Conservation (phyloP, 1,284 basidiomycete species). For the Rhodotorula sp. region DNA sequence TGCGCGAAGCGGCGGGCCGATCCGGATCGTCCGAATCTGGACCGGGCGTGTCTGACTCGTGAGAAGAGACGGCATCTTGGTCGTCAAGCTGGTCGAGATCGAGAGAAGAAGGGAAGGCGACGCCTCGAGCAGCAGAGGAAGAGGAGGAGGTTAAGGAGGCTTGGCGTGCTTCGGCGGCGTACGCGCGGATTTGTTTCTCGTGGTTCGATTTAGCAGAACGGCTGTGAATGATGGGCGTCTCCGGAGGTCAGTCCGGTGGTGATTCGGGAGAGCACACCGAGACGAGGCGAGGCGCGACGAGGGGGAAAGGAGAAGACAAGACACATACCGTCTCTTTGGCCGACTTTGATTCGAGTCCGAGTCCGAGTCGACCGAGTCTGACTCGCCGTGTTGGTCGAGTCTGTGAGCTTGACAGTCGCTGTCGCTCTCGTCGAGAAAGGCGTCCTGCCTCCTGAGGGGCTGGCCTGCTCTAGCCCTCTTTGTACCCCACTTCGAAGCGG, state of each 20-base stretch:
- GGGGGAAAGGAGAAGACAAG: too few relatives aligned
- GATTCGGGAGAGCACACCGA: too few relatives aligned
- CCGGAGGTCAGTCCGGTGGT: too few relatives aligned
- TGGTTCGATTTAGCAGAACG: background rate
- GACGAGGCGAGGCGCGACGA: too few relatives aligned
- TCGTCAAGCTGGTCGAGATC: background rate
- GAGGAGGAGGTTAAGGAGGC: background rate
- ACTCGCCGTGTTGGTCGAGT: background rate
- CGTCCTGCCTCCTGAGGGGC: background rate
- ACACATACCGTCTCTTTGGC: too few relatives aligned
- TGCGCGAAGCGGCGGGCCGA: conserved; percentile 1
- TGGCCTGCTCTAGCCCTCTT: background rate
- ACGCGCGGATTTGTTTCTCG: background rate
- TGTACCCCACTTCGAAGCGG: background rate
- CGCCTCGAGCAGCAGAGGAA: background rate
- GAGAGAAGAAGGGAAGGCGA: background rate
- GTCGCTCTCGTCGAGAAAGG: background rate
- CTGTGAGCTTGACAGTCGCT: background rate
- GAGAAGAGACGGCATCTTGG: conserved; percentile 2
- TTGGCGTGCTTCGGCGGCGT: background rate
- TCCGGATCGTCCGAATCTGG: conserved; percentile 28
- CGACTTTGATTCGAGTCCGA: too few relatives aligned
- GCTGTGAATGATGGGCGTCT: background rate
- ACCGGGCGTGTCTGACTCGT: conserved; percentile 9
- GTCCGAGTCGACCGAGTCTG: background rate